Evolutionary conservation across 2,329 filamentous ascomycete genomes (phyloP).

Genomic region (Paecilomyces sp.): DNA sequence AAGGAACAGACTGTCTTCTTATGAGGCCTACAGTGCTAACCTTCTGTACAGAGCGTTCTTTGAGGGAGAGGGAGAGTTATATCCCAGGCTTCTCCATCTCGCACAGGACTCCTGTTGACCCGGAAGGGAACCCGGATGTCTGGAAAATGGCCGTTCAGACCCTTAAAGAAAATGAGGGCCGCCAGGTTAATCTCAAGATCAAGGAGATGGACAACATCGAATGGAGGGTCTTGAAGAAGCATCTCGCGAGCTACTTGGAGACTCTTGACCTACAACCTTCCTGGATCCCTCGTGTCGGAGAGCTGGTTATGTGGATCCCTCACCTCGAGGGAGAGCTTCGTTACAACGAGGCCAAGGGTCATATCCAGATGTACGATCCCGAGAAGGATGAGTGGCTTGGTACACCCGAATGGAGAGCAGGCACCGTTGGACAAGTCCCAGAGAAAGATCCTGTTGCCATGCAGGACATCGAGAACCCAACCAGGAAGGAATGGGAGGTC

Average conservation of each 20-base stretch:
- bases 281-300: constrained; percentile 49
- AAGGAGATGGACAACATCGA: constrained; percentile 47
- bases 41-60: constrained; percentile 4
- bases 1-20: background rate
- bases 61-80: background rate
- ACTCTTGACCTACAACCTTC: constrained; percentile 38
- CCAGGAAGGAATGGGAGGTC: constrained; percentile 33
- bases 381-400: constrained; percentile 25
- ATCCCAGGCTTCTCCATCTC: background rate
- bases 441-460: constrained; percentile 31
- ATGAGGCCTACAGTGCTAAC: background rate
- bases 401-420: constrained; percentile 49
- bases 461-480: constrained; percentile 40
- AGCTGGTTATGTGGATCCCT: constrained; percentile 48
- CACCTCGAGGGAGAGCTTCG: constrained; percentile 30
- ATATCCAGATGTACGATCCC: constrained; percentile 27
- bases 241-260: constrained; percentile 35
- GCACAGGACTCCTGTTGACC: constrained; percentile 27
- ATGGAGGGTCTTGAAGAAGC: constrained; percentile 46
- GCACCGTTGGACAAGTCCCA: constrained; percentile 48
- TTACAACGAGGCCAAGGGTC: constrained; percentile 22
- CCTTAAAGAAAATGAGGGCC: constrained; percentile 39
- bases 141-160: constrained; percentile 44
- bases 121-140: constrained; percentile 49
- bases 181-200: constrained; percentile 29